phyloP scores from a whole-genome alignment of 768 basidiomycete genomes.

The Termitomyces sp. region DNA sequence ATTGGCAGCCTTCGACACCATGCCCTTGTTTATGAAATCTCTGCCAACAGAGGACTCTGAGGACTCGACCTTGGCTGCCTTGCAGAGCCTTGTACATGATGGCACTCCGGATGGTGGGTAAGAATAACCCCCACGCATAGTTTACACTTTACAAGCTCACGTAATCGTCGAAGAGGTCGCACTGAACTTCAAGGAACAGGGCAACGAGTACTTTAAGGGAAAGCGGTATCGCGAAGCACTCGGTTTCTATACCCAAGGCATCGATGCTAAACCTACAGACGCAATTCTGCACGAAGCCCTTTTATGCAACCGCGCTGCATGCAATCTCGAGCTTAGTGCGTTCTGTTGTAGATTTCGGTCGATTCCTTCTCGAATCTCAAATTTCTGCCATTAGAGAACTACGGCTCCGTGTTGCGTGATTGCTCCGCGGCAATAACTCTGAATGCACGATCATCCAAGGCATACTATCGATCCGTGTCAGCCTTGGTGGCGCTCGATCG shows the following conservation, averaged over 20 bases:
- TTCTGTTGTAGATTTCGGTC: conserved; percentile 1
- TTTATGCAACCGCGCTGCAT: conserved; percentile 88
- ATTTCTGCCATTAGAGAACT: conserved; percentile 61
- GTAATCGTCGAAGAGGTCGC: conserved; percentile 64
- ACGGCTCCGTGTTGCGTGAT: conserved; percentile 82
- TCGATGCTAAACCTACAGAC: conserved; percentile 81
- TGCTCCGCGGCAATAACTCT: conserved; percentile 67
- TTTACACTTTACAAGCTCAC: not conserved
- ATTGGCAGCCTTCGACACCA: conserved; percentile 51
- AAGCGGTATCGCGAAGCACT: conserved; percentile 85
- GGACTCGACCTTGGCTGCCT: conserved; percentile 69
- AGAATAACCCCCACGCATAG: conserved; percentile 13
- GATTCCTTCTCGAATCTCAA: conserved; percentile 1
- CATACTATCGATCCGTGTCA: conserved; percentile 79
- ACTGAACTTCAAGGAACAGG: conserved; percentile 90
- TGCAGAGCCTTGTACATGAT: conserved; percentile 84
- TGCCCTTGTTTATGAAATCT: conserved; percentile 92
- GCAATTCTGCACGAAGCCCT: conserved; percentile 57
- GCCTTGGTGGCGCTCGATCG: conserved; percentile 75
- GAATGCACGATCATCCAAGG: conserved; percentile 74
- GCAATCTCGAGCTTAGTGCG: conserved; percentile 85
- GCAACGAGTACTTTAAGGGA: conserved; percentile 90
- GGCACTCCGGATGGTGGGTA: conserved; percentile 91
- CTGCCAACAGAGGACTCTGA: conserved; percentile 70
- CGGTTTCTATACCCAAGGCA: conserved; percentile 86